Percentiles rank a stretch among this genome's conserved stretches.
phyloP scores from a whole-genome alignment of 768 basidiomycete genomes.

The Hydnum rufescens region DNA sequence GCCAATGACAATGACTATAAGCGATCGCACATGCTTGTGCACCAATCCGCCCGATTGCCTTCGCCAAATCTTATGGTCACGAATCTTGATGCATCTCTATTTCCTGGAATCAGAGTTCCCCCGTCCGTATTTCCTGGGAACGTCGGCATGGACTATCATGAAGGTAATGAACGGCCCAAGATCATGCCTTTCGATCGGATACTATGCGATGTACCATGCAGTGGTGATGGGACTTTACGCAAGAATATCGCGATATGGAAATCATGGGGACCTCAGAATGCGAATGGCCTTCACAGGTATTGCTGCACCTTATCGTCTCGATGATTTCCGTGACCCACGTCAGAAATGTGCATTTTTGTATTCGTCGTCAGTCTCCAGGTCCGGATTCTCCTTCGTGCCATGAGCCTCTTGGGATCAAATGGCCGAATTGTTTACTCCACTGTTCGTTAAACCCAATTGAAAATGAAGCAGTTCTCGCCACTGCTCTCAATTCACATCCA shows the following conservation, averaged over 20 bases:
- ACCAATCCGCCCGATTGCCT: conserved; percentile 88
- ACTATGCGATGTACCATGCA: conserved; percentile 92
- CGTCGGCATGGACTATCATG: conserved; percentile 14
- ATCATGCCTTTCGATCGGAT: conserved; percentile 79
- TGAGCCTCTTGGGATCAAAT: conserved; percentile 70
- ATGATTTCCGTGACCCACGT: background rate
- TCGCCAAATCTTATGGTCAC: conserved; percentile 87
- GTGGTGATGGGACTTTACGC: conserved; percentile 86
- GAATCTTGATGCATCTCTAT: conserved; percentile 84
- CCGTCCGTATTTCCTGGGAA: conserved; percentile 11
- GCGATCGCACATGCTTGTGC: conserved; percentile 88
- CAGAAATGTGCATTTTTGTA: background rate
- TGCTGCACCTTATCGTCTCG: conserved; percentile 12
- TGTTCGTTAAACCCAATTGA: conserved; percentile 94
- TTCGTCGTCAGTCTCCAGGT: conserved; percentile 51
- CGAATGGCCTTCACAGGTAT: conserved; percentile 76
- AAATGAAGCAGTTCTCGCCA: conserved; percentile 88
- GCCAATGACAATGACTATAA: conserved; percentile 94
- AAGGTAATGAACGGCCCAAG: conserved; percentile 17
- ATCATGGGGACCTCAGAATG: conserved; percentile 72
- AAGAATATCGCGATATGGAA: conserved; percentile 96
- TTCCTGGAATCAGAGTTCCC: conserved; percentile 41
- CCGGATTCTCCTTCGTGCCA: conserved; percentile 79
- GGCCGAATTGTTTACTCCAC: conserved; percentile 91
- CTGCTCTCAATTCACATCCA: conserved; percentile 49